These are phyloP conservation scores for Suhomyces vadensis DNA, from an alignment of 805 yeast genomes.

Conservation along the genomic window DNA sequence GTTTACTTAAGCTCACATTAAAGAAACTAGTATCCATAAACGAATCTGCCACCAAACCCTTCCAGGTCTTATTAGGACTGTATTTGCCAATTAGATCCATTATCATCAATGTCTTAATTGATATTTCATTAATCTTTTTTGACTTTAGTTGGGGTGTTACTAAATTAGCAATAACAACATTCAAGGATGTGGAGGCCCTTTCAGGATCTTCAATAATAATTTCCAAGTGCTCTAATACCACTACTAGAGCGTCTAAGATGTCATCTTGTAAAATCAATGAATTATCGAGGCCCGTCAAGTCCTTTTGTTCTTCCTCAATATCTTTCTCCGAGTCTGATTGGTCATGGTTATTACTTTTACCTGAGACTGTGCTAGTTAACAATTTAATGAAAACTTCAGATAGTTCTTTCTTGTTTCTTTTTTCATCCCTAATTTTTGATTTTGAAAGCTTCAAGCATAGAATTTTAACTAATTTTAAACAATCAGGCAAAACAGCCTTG, in stretches of 20 bases:
- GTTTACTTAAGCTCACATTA: slow-evolving; percentile 24
- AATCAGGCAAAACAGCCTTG: slow-evolving; percentile 49
- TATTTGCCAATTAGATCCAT: slow-evolving; percentile 38
- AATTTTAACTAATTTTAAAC: slow-evolving; percentile 52
- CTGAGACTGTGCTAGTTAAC: slow-evolving; percentile 18
- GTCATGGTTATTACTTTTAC: slow-evolving; percentile 13
- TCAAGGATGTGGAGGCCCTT: slow-evolving; percentile 50
- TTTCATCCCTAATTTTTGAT: slow-evolving; percentile 62
- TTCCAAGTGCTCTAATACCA: slow-evolving; percentile 39
- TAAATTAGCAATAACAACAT: slow-evolving; percentile 53
- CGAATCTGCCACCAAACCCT: slow-evolving; percentile 58
- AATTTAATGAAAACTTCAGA: slow-evolving; percentile 37
- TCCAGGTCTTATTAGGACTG: slow-evolving; percentile 59
- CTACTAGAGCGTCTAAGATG: slow-evolving; percentile 34
- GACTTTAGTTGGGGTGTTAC: slow-evolving; percentile 54
- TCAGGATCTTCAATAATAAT: slow-evolving; percentile 59
- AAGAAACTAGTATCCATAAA: slow-evolving; percentile 65
- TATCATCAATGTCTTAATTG: slow-evolving; percentile 46
- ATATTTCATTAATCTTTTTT: slow-evolving; percentile 39
- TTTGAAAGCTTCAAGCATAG: slow-evolving; percentile 58
- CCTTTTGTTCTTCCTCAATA: slow-evolving; percentile 13
- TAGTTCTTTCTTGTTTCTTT: slow-evolving; percentile 58
- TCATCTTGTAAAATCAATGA: slow-evolving; percentile 40
- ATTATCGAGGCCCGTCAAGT: slow-evolving; percentile 5
- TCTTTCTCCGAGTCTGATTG: slow-evolving; percentile 15